phyloP scores from a whole-genome alignment of 768 basidiomycete species.

The Suillus bovinus region DNA sequence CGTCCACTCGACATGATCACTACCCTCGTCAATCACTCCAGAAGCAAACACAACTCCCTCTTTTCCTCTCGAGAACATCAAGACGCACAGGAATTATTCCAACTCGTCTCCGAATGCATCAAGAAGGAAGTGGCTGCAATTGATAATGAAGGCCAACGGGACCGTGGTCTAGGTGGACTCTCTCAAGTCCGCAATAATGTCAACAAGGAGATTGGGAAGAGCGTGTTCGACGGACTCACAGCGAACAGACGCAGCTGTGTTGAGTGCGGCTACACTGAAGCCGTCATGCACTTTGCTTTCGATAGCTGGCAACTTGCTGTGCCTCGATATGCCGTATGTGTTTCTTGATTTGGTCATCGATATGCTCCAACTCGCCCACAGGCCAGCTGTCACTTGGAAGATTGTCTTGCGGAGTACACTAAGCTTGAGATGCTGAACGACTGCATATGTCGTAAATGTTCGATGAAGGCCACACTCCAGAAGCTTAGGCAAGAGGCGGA shows the following conservation, averaged over 20 bases:
- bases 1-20: conserved; percentile 74
- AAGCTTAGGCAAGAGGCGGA: conserved; percentile 65
- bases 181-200: conserved; percentile 26
- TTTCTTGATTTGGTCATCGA: conserved; percentile 10
- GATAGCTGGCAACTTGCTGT: conserved; percentile 83
- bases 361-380: conserved; percentile 28
- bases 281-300: conserved; percentile 89
- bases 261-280: conserved; percentile 90
- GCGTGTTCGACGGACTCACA: conserved; percentile 87
- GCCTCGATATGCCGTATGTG: conserved; percentile 61
- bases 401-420: conserved; percentile 87
- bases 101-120: conserved; percentile 86
- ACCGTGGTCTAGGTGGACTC: conserved; percentile 70
- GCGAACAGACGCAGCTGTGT: conserved; percentile 89
- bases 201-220: conserved; percentile 50
- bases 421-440: conserved; percentile 86
- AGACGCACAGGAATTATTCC: conserved; percentile 98
- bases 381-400: conserved; percentile 71
- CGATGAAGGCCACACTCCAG: conserved; percentile 73
- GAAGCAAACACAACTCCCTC: conserved; percentile 58
- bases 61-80: conserved; percentile 93
- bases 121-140: conserved; percentile 81
- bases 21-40: conserved; percentile 58
- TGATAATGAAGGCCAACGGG: conserved; percentile 66
- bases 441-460: conserved; percentile 91